These are phyloP conservation scores for Fragaria nilgerrensis DNA, from an alignment of 306 rosid genomes.

Conservation along the genomic window DNA sequence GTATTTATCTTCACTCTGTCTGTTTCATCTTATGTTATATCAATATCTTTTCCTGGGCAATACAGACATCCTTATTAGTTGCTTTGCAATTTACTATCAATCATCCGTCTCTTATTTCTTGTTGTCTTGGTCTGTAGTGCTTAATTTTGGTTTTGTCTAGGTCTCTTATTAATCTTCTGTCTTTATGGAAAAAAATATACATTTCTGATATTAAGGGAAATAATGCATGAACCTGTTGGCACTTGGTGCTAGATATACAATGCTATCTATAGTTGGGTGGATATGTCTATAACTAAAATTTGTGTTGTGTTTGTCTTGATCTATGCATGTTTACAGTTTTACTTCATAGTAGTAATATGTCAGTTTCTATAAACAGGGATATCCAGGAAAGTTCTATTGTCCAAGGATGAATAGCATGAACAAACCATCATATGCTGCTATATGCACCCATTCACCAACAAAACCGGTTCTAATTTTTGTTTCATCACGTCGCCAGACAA, in stretches of 20 bases:
- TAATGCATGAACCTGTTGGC: neutral
- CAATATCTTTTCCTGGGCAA: neutral
- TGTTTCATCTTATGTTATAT: neutral
- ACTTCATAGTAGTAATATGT: neutral
- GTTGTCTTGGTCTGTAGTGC: neutral
- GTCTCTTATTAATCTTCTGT: neutral
- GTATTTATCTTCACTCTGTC: neutral
- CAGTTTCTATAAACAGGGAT: slow-evolving; percentile 54
- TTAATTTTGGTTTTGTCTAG: neutral
- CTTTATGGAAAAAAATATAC: neutral
- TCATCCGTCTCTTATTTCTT: slow-evolving; percentile 1
- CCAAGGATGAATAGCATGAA: slow-evolving; percentile 99
- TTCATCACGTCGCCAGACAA: slow-evolving; percentile 95
- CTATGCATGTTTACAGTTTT: neutral
- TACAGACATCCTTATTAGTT: neutral
- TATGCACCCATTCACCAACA: slow-evolving; percentile 93
- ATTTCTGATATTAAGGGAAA: neutral
- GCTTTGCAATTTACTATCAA: neutral
- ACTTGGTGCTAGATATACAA: neutral
- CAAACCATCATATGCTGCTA: slow-evolving; percentile 96
- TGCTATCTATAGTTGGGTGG: neutral
- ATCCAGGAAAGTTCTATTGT: slow-evolving; percentile 97
- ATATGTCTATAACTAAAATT: neutral
- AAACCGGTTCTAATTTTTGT: slow-evolving; percentile 98
- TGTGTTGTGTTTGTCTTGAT: neutral